A percentile compares a stretch with the other conserved stretches of the same genome.
Evolutionary conservation across 2,329 filamentous ascomycete genomes (phyloP).

Genomic region (Dendrostoma leiphaemia): DNA sequence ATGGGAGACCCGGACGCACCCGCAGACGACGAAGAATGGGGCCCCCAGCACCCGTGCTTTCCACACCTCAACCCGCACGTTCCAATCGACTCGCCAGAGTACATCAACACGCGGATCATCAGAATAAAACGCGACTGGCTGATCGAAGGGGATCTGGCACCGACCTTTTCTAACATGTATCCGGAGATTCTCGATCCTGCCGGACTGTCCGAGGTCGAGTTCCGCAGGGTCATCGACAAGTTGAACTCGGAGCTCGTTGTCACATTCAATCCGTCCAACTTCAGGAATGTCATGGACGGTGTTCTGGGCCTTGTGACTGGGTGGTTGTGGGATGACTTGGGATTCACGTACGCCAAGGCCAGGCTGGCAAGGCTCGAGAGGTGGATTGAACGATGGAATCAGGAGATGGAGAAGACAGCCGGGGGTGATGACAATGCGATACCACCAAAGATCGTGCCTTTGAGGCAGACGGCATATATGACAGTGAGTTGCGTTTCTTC

Average conservation of each 20-base stretch:
- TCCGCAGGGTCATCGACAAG: slow-evolving; percentile 76
- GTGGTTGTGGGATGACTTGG: slow-evolving; percentile 93
- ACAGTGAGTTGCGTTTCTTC: slow-evolving; percentile 49
- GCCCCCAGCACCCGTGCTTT: slow-evolving; percentile 89
- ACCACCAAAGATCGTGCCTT: slow-evolving; percentile 70
- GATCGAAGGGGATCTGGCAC: slow-evolving; percentile 81
- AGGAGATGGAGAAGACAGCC: slow-evolving; percentile 57
- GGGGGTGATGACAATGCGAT: slow-evolving; percentile 49
- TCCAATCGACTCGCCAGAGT: slow-evolving; percentile 70
- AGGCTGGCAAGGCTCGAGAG: slow-evolving; percentile 68
- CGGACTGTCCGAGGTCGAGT: slow-evolving; percentile 80
- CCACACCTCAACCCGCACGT: slow-evolving; percentile 94
- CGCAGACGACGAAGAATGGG: slow-evolving; percentile 79
- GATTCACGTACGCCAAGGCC: slow-evolving; percentile 72
- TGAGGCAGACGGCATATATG: slow-evolving; percentile 86
- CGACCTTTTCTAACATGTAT: slow-evolving; percentile 92
- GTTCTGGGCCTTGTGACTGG: slow-evolving; percentile 79
- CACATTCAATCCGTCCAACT: slow-evolving; percentile 77
- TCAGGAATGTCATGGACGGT: slow-evolving; percentile 76
- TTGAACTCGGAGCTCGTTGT: slow-evolving; percentile 74
- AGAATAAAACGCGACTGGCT: slow-evolving; percentile 92
- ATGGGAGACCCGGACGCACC: slow-evolving; percentile 62
- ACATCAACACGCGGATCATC: slow-evolving; percentile 80
- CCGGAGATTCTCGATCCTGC: slow-evolving; percentile 90
- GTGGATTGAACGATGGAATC: slow-evolving; percentile 88